Evolutionary conservation across 768 basidiomycete genomes (phyloP), one percentile per base, ranked within the genome.

Genomic region (Hypholoma sublateritium): DNA sequence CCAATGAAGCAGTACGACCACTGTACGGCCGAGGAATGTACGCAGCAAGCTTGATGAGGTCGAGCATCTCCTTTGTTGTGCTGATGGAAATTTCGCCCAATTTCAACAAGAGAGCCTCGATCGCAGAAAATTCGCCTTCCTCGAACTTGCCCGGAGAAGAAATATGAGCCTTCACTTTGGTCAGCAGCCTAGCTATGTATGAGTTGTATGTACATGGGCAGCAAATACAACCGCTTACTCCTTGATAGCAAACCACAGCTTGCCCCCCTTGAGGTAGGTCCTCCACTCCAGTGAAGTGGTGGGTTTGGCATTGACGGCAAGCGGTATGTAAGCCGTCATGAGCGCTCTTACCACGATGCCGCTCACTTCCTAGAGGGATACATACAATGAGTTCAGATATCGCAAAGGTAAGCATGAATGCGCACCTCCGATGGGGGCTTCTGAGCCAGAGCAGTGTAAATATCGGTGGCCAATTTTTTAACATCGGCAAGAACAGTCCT

Each of bases 21-120:
- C 50, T 52, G 57, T 51, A 58, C 5, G 46, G 51, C 14, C 57
- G 45, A 19, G 35, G 47, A 11, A 58, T 54, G 8, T 22, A 6
- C 9, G 46, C 52, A 9, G 32, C 28, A 22, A 58, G 52, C 46
- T 54, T 58, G 32, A 58, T 53, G 32, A 58, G 51, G 12, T 47
- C 22, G 16, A 58, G 22, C n/a, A 58, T 51, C 44, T 45, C 49
- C n/a, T 37, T 32, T 8, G 44, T 41, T n/a, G 56, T 57, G 16
- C 34, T 41, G 42, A 57, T 34, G 19, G 16, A 16, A 7, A 32
- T 36, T n/a, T 51, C 49, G 22, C 19, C 28, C 41, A 52, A 28
- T 2, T 57, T 44, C 17, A 57, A 34, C 41, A 57, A 50, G 25
- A 57, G 50, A 12, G 17, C 25, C 17, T 57, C 50, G 17, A 57